These are phyloP conservation scores for Aspergillus saccharolyticus DNA, from an alignment of 495 filamentous ascomycete species.

Conservation along the genomic window DNA sequence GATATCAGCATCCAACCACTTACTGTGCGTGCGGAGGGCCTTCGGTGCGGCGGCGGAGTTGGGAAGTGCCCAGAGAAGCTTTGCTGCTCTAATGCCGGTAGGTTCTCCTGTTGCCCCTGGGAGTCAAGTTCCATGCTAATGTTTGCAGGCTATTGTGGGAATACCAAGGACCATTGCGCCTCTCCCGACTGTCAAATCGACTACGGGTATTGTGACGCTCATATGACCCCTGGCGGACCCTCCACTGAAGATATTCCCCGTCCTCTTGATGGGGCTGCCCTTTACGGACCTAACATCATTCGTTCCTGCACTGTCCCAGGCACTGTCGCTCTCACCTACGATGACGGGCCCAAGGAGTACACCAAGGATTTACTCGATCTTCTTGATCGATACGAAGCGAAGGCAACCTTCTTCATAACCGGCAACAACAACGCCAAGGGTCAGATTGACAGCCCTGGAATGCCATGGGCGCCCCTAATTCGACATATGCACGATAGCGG, in stretches of 20 bases:
- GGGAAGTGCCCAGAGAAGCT: conserved; percentile 51
- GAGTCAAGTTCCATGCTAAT: not conserved
- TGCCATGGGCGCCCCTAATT: conserved; percentile 57
- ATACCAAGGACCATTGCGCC: conserved; percentile 54
- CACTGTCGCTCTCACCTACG: conserved; percentile 70
- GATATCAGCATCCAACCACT: conserved; percentile 2
- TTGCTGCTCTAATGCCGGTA: conserved; percentile 63
- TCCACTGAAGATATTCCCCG: conserved; percentile 57
- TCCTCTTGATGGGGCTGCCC: conserved; percentile 51
- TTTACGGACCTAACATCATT: conserved; percentile 59
- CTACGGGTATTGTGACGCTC: conserved; percentile 66
- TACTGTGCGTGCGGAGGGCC: conserved; percentile 20
- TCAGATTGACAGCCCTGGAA: conserved; percentile 55
- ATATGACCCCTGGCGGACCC: conserved; percentile 55
- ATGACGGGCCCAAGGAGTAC: conserved; percentile 70
- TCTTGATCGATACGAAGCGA: conserved; percentile 59
- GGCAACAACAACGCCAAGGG: conserved; percentile 73
- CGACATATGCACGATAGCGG: conserved; percentile 62
- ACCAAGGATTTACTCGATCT: conserved; percentile 66
- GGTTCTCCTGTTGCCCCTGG: conserved; percentile 21
- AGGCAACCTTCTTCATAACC: conserved; percentile 76
- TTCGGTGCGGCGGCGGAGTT: conserved; percentile 35
- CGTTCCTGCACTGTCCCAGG: conserved; percentile 60
- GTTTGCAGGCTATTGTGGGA: conserved; percentile 53
- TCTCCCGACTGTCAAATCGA: conserved; percentile 67